Conservation (phyloP, 2,329 filamentous ascomycete species). For the Exutisphaerella laricina region DNA sequence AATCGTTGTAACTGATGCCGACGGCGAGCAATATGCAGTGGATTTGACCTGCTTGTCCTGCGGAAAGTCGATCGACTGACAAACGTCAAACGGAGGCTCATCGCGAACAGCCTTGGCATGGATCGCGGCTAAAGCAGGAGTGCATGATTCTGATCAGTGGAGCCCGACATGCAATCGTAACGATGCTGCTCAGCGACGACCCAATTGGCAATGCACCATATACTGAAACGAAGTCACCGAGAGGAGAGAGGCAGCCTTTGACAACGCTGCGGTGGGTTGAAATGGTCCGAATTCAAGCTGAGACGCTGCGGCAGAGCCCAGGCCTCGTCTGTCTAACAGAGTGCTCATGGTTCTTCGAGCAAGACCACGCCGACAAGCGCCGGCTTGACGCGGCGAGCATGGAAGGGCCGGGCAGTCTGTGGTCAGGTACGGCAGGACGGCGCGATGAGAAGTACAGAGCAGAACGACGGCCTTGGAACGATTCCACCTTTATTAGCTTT, state of each 20-base stretch:
- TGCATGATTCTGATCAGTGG: neutral
- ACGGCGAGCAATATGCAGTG: conserved; percentile 20
- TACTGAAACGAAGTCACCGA: neutral
- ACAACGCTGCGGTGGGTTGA: neutral
- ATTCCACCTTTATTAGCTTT: neutral
- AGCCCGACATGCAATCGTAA: neutral
- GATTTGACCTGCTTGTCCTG: conserved; percentile 30
- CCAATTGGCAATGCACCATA: neutral
- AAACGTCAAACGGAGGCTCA: too few species aligned
- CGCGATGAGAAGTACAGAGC: too few species aligned
- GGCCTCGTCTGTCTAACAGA: neutral
- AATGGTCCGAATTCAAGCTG: neutral
- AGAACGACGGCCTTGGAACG: too few species aligned
- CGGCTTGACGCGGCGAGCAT: too few species aligned
- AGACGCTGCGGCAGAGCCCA: neutral
- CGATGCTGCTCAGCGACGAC: neutral
- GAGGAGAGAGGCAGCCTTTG: neutral
- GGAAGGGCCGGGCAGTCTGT: too few species aligned
- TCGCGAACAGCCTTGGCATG: too few species aligned
- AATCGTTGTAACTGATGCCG: conserved; percentile 27
- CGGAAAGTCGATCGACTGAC: conserved; percentile 20
- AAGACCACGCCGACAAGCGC: too few species aligned
- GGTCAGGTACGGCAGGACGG: too few species aligned
- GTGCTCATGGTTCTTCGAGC: neutral
- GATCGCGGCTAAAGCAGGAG: too few species aligned